Evolutionary conservation across 2,329 filamentous ascomycete species (phyloP).

Genomic region (Erysiphe pulchra): DNA sequence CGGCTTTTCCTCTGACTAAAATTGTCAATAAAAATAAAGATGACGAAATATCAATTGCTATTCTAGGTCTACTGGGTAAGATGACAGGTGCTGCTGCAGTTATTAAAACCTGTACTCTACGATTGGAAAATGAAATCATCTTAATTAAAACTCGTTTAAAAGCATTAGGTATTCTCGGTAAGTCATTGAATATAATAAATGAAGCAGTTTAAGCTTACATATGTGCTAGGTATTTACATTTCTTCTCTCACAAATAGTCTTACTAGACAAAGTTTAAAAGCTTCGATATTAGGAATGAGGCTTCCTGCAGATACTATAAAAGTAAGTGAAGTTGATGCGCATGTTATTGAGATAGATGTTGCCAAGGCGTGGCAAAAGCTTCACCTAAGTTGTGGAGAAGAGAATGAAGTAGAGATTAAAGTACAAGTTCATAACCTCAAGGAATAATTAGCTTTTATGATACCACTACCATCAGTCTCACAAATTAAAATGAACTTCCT

Average conservation of each 20-base stretch:
- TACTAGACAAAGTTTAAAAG: slow-evolving; percentile 41
- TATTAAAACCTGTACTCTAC: slow-evolving; percentile 29
- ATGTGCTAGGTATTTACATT: slow-evolving; percentile 41
- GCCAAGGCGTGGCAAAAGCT: slow-evolving; percentile 54
- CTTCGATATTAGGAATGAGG: slow-evolving; percentile 44
- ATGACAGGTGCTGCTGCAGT: slow-evolving; percentile 76
- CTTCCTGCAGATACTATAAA: slow-evolving; percentile 42
- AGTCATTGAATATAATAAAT: slow-evolving; percentile 6
- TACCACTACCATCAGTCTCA: too few species aligned
- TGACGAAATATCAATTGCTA: slow-evolving; percentile 28
- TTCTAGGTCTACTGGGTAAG: slow-evolving; percentile 58
- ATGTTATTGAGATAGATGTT: slow-evolving; percentile 54
- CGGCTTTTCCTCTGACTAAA: slow-evolving; percentile 37
- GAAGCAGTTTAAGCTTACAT: slow-evolving; percentile 1
- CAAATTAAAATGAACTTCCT: too few species aligned
- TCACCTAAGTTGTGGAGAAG: slow-evolving; percentile 44
- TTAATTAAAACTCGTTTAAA: slow-evolving; percentile 46
- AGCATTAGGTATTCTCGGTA: slow-evolving; percentile 50
- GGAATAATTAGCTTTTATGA: too few species aligned
- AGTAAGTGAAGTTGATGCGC: slow-evolving; percentile 22
- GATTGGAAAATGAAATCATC: slow-evolving; percentile 33
- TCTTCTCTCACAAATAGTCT: slow-evolving; percentile 35
- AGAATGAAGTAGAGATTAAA: slow-evolving; percentile 49
- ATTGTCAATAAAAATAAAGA: slow-evolving; percentile 19
- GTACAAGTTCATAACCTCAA: slow-evolving; percentile 5